Evolutionary conservation across 1,284 basidiomycete genomes (phyloP).

Genomic region (Ganoderma sp.): DNA sequence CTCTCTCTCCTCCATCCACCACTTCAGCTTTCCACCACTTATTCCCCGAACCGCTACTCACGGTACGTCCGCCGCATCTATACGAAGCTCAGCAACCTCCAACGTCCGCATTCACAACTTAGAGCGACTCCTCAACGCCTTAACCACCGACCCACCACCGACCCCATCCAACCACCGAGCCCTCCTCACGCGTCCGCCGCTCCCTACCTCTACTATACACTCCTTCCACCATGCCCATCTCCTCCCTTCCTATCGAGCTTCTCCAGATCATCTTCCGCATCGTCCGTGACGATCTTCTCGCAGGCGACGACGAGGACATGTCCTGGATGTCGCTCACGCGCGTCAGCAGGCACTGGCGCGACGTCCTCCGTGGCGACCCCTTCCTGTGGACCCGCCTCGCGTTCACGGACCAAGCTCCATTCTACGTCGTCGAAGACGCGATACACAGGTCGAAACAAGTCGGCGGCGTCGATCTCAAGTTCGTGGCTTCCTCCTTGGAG

Average conservation of each 20-base stretch:
- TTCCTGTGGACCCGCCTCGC: constrained; percentile 1
- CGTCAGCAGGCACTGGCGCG: constrained; percentile 1
- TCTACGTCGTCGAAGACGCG: not conserved
- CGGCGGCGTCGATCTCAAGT: not conserved
- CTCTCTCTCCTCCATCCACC: not conserved
- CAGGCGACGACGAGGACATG: not conserved
- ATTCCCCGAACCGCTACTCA: not conserved
- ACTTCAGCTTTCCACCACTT: not conserved
- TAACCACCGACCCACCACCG: not conserved
- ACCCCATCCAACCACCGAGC: constrained; percentile 5
- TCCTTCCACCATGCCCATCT: not conserved
- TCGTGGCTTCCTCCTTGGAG: not conserved
- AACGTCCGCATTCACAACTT: not conserved
- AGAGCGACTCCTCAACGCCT: not conserved
- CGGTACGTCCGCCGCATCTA: not conserved
- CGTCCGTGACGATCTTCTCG: constrained; percentile 2
- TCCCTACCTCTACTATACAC: not conserved
- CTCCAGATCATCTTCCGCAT: not conserved
- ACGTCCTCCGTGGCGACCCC: not conserved
- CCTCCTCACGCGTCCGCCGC: not conserved
- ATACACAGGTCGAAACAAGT: not conserved
- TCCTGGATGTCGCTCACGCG: not conserved
- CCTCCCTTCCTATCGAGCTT: not conserved
- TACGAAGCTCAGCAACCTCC: not conserved
- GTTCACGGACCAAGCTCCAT: not conserved